Conservation (phyloP, 345 rosid genomes). For the Populus euphratica region DNA sequence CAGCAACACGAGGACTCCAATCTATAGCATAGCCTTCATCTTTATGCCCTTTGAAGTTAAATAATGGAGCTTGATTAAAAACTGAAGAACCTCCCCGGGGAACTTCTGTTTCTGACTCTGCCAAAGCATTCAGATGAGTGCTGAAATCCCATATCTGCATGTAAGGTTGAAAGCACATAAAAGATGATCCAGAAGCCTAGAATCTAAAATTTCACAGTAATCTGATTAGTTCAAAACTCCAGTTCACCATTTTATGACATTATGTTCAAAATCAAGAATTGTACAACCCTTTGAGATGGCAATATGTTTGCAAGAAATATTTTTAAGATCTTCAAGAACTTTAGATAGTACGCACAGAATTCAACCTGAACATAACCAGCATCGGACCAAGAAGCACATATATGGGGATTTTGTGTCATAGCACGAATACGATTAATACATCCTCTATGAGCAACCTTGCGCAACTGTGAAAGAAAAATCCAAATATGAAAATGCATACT, state of each 20-base stretch:
- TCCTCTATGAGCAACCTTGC: constrained; percentile 79
- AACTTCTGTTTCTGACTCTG: constrained; percentile 60
- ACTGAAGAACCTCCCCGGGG: constrained; percentile 51
- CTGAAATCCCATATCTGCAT: constrained; percentile 85
- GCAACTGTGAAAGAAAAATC: constrained; percentile 46
- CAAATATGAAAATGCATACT: constrained; percentile 8
- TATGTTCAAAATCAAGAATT: background rate
- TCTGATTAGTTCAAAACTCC: background rate
- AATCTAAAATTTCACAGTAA: background rate
- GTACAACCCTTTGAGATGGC: background rate
- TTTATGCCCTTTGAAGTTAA: constrained; percentile 78
- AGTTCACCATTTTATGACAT: background rate
- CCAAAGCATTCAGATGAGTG: constrained; percentile 75
- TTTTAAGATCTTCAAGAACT: background rate
- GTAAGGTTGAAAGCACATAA: background rate
- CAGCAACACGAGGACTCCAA: constrained; percentile 82
- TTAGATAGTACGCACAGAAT: background rate
- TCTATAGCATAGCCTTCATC: constrained; percentile 92
- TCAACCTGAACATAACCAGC: constrained; percentile 85
- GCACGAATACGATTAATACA: constrained; percentile 87
- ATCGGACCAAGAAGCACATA: constrained; percentile 94
- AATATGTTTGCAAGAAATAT: background rate
- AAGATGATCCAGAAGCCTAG: background rate
- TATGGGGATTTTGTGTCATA: constrained; percentile 82
- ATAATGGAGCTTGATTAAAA: constrained; percentile 71